phyloP scores from a whole-genome alignment of 2,329 filamentous ascomycete species.

The Ascochyta viciae-villosae region DNA sequence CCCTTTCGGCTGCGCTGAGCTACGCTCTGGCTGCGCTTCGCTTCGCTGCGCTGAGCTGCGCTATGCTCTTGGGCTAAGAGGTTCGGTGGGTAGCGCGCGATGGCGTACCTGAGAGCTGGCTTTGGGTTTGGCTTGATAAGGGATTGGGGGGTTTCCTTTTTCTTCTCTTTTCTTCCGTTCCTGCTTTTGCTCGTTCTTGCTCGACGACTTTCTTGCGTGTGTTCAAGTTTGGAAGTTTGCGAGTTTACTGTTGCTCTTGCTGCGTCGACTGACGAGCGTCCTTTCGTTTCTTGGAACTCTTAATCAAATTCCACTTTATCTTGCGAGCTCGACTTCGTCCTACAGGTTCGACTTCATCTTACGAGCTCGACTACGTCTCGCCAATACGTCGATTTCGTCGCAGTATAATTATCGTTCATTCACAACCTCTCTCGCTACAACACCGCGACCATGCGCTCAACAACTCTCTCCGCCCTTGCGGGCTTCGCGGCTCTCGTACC shows the following conservation, averaged over 20 bases:
- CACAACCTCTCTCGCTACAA: neutral
- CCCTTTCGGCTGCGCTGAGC: neutral
- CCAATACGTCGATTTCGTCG: neutral
- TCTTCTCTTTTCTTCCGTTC: neutral
- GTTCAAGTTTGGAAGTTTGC: neutral
- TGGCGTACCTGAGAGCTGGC: slow-evolving; percentile 13
- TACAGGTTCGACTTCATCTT: neutral
- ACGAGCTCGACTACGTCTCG: neutral
- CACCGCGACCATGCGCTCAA: slow-evolving; percentile 4
- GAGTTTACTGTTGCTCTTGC: slow-evolving; percentile 5
- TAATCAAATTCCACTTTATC: neutral
- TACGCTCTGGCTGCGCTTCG: neutral
- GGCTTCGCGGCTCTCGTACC: slow-evolving; percentile 8
- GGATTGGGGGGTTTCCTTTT: slow-evolving; percentile 1
- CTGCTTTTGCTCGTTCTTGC: neutral
- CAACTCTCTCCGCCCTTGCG: slow-evolving; percentile 12
- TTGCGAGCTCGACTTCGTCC: neutral
- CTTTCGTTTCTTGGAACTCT: slow-evolving; percentile 11
- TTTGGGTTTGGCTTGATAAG: slow-evolving; percentile 10
- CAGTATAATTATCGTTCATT: neutral
- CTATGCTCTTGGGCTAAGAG: slow-evolving; percentile 1
- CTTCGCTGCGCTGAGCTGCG: slow-evolving; percentile 3
- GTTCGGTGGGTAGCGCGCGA: slow-evolving; percentile 3
- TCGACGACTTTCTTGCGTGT: neutral
- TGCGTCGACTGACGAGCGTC: slow-evolving; percentile 14